A percentile compares a stretch with the other conserved stretches of the same genome.
Conservation (phyloP, 1,284 basidiomycete genomes). For the Ganoderma lucidum region DNA sequence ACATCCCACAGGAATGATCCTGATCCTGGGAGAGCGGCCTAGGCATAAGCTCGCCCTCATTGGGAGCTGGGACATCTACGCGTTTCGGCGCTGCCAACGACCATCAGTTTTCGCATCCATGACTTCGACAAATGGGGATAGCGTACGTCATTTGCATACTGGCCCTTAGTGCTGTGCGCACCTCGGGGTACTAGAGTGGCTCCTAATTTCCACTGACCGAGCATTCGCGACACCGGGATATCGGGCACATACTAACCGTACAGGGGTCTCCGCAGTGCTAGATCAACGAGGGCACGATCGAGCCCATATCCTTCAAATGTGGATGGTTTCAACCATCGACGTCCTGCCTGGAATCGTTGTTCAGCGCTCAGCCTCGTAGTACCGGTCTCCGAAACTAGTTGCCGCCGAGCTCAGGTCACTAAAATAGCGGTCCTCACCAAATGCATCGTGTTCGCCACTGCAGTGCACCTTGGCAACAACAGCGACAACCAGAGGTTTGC, state of each 20-base stretch:
- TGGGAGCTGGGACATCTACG: conserved; percentile 21
- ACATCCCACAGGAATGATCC: conserved; percentile 10
- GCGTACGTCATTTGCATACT: conserved; percentile 1
- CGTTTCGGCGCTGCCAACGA: conserved; percentile 23
- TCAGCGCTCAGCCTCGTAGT: not conserved
- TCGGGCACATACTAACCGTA: not conserved
- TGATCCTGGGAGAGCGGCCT: conserved; percentile 16
- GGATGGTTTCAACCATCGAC: not conserved
- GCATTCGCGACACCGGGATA: not conserved
- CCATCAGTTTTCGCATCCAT: conserved; percentile 8
- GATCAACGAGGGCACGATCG: not conserved
- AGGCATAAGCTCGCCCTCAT: conserved; percentile 11
- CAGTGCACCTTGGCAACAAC: not conserved
- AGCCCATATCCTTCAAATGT: not conserved
- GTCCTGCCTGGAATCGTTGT: not conserved
- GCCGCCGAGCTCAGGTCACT: not conserved
- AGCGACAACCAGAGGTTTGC: not conserved
- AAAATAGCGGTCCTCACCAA: not conserved
- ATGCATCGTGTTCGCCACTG: not conserved
- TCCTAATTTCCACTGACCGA: not conserved
- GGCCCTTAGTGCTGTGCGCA: not conserved
- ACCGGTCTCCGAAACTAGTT: not conserved
- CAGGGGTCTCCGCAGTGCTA: not conserved
- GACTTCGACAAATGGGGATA: conserved; percentile 13
- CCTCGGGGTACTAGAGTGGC: not conserved